phyloP scores from a whole-genome alignment of 441 rosid genomes.

The Gossypium schwendimanii region DNA sequence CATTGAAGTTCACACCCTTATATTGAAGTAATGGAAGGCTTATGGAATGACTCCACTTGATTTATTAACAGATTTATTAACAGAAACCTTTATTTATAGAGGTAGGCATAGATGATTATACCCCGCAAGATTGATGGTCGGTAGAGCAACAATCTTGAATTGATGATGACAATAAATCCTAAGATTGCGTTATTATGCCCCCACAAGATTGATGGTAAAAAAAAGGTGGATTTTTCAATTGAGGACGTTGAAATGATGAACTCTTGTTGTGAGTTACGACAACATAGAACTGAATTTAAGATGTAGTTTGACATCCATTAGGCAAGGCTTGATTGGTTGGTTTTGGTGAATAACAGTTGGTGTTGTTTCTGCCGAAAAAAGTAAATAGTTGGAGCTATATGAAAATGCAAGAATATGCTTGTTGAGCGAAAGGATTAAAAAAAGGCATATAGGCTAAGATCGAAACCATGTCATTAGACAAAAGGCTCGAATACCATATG shows the following conservation, averaged over 20 bases:
- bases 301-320: no score
- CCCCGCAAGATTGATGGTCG: neutral
- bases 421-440: neutral
- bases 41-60: neutral
- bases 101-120: neutral
- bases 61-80: neutral
- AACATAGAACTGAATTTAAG: no score
- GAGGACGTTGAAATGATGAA: no score
- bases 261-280: no score
- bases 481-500: neutral
- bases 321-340: no score
- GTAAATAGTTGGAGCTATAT: neutral
- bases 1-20: neutral
- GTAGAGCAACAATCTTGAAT: neutral
- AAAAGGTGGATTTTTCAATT: no score
- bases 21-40: neutral
- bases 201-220: neutral
- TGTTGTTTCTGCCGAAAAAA: no score
- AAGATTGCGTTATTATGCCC: neutral
- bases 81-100: neutral
- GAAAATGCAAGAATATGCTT: neutral
- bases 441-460: neutral
- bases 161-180: neutral
- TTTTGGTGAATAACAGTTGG: no score
- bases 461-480: neutral